Conservation (phyloP, 2,329 filamentous ascomycete species). For the Alternaria burnsii region DNA sequence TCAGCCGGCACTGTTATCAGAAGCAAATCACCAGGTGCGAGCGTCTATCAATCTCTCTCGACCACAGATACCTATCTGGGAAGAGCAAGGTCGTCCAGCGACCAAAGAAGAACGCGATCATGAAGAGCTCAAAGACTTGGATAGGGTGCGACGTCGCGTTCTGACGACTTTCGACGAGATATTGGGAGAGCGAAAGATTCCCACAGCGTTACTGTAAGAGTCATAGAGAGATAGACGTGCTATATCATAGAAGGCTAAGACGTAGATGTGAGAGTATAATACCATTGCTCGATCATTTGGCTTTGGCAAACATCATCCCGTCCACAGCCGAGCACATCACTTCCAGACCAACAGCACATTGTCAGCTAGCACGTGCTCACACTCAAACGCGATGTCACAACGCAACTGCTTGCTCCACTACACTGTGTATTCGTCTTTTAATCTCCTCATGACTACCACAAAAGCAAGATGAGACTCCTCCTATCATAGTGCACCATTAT, state of each 20-base stretch:
- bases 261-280: too few species aligned
- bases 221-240: background rate
- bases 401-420: background rate
- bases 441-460: background rate
- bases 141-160: background rate
- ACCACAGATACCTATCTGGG: background rate
- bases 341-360: background rate
- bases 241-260: background rate
- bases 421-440: background rate
- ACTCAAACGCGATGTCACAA: background rate
- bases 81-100: background rate
- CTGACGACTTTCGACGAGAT: conserved; percentile 12
- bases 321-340: background rate
- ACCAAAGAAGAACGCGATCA: background rate
- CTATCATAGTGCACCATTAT: background rate
- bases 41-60: background rate
- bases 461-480: background rate
- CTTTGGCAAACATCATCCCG: background rate
- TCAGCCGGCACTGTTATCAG: background rate
- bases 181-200: background rate
- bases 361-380: background rate
- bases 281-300: background rate
- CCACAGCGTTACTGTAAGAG: background rate
- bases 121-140: background rate
- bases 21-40: background rate